Conservation (phyloP, 1,284 basidiomycete species). For the Ganoderma lingzhi region DNA sequence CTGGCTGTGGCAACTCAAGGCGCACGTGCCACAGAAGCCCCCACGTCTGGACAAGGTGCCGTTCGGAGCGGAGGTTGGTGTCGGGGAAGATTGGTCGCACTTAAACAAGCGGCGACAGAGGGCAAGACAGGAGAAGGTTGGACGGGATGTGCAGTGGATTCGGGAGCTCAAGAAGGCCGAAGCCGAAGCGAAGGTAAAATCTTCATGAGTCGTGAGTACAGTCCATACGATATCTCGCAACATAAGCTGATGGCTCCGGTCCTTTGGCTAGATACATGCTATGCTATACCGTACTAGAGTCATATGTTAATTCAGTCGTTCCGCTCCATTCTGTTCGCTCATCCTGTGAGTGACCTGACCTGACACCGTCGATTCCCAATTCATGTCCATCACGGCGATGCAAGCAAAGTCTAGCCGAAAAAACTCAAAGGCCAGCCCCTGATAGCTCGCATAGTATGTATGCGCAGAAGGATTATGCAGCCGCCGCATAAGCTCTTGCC, state of each 20-base stretch:
- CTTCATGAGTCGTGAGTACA: constrained; percentile 7
- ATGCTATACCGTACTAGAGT: background rate
- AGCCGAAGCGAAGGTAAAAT: constrained; percentile 20
- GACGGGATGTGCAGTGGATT: constrained; percentile 40
- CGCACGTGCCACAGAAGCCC: background rate
- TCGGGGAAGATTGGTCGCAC: constrained; percentile 62
- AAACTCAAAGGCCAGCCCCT: background rate
- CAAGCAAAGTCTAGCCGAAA: background rate
- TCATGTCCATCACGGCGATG: background rate
- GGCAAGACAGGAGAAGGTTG: constrained; percentile 44
- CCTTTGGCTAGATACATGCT: background rate
- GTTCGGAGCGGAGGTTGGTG: constrained; percentile 55
- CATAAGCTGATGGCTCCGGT: background rate
- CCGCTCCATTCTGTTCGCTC: background rate
- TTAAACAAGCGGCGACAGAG: constrained; percentile 60
- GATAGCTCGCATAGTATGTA: background rate
- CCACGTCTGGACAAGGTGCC: constrained; percentile 31
- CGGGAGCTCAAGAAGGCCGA: constrained; percentile 38
- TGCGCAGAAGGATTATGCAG: background rate
- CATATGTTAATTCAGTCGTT: background rate
- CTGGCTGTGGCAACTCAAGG: constrained; percentile 8
- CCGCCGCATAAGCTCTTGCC: background rate
- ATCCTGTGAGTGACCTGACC: background rate
- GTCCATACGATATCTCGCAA: background rate
- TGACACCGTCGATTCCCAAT: background rate